Conservation (phyloP, 2,329 filamentous ascomycete genomes). For the Fusarium coicis region DNA sequence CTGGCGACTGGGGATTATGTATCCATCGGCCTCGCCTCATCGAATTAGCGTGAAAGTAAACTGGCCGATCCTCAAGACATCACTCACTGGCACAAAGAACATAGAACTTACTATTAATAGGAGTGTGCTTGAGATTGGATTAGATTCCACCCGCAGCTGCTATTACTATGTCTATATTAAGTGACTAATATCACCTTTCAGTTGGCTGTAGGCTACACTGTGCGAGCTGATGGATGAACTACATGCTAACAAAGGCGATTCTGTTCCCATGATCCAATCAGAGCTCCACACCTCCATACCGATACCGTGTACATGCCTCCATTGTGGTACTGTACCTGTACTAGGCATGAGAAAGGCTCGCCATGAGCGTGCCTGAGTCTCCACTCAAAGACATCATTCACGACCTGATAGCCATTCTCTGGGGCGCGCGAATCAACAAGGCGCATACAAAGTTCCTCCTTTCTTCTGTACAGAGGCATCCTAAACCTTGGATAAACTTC, state of each 20-base stretch:
- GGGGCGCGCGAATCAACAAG: background rate
- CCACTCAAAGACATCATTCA: conserved; percentile 4
- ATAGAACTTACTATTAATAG: background rate
- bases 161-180: background rate
- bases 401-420: conserved; percentile 5
- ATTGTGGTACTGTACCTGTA: background rate
- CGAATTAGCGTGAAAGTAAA: conserved; percentile 3
- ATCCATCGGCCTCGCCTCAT: background rate
- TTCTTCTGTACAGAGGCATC: background rate
- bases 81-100: background rate
- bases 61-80: background rate
- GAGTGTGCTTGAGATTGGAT: background rate
- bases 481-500: background rate
- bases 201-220: background rate
- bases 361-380: background rate
- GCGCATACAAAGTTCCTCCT: background rate
- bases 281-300: background rate
- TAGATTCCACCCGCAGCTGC: background rate
- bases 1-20: conserved; percentile 5
- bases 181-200: background rate
- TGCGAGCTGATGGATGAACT: background rate
- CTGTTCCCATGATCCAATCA: background rate
- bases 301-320: background rate
- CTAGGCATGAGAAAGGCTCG: background rate
- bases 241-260: background rate